These are phyloP conservation scores for Fusarium sp. DNA, from an alignment of 2,329 filamentous ascomycete genomes.

Conservation along the genomic window DNA sequence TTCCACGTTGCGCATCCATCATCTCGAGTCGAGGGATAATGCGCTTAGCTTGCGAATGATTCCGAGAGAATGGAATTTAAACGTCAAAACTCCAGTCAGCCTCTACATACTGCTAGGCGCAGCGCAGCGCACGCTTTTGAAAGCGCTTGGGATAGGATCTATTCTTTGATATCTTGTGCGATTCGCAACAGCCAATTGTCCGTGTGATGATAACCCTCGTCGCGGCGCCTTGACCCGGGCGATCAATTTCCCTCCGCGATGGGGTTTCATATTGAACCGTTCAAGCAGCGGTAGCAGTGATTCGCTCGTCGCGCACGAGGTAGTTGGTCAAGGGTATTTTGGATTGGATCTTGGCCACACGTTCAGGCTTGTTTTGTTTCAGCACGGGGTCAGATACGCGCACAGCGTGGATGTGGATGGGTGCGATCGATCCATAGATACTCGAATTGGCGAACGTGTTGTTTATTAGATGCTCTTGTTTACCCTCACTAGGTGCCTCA, in stretches of 20 bases:
- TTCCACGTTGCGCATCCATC: constrained; percentile 13
- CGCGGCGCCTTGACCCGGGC: constrained; percentile 31
- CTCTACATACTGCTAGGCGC: constrained; percentile 8
- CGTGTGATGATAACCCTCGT: constrained; percentile 35
- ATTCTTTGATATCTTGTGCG: neutral
- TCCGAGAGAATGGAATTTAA: constrained; percentile 31
- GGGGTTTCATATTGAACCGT: constrained; percentile 43
- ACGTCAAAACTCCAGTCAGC: constrained; percentile 17
- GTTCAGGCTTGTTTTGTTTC: constrained; percentile 44
- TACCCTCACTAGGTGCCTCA: too few relatives aligned
- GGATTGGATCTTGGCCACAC: constrained; percentile 43
- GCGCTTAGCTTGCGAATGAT: constrained; percentile 23
- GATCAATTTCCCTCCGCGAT: constrained; percentile 34
- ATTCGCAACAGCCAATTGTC: constrained; percentile 14
- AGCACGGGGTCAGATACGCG: constrained; percentile 39
- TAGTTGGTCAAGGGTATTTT: constrained; percentile 25
- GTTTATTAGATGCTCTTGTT: constrained; percentile 6
- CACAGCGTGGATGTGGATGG: constrained; percentile 34
- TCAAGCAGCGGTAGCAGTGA: constrained; percentile 30
- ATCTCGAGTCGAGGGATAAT: constrained; percentile 27
- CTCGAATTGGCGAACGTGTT: neutral
- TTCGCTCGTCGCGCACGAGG: constrained; percentile 35
- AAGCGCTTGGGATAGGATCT: constrained; percentile 8
- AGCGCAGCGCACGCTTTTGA: constrained; percentile 23
- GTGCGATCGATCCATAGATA: constrained; percentile 15